A percentile compares a stretch with the other conserved stretches of the same genome.
These are phyloP conservation scores for Camptophora hylomeconis DNA, from an alignment of 2,329 filamentous ascomycete species.

Conservation along the genomic window DNA sequence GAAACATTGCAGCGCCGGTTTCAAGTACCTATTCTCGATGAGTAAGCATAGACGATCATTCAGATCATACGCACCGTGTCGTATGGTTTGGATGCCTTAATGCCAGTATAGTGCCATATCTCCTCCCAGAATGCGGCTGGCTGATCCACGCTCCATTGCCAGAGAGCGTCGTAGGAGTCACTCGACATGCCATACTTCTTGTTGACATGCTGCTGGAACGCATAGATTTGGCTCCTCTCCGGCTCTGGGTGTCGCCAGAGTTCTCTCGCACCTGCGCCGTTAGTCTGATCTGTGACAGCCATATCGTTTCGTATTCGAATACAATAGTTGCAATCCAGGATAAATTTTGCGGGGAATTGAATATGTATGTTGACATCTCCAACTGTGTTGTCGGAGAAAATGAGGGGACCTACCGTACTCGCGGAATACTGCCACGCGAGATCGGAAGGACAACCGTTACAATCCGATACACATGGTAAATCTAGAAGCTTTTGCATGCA, in stretches of 20 bases:
- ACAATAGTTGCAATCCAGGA: no score
- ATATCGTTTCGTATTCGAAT: no score
- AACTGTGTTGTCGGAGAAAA: no score
- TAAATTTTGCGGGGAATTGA: no score
- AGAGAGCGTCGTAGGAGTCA: constrained; percentile 58
- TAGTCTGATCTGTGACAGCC: no score
- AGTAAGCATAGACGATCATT: neutral
- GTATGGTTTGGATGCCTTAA: constrained; percentile 53
- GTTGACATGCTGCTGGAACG: constrained; percentile 58
- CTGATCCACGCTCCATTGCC: constrained; percentile 72
- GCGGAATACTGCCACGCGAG: no score
- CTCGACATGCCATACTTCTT: constrained; percentile 51
- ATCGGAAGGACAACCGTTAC: no score
- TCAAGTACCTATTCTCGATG: constrained; percentile 48
- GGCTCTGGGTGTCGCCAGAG: constrained; percentile 63
- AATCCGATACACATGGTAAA: no score
- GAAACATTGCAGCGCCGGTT: constrained; percentile 59
- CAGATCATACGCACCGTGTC: constrained; percentile 20
- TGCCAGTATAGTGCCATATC: constrained; percentile 69
- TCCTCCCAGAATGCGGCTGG: constrained; percentile 71
- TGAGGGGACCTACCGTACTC: no score
- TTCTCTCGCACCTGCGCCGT: no score
- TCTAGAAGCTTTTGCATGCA: no score
- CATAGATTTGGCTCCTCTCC: constrained; percentile 54
- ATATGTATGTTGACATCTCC: no score